A percentile compares a stretch with the other conserved stretches of the same genome.
phyloP scores from a whole-genome alignment of 306 rosid species.

The cucumber (Cucumis sativus) region DNA sequence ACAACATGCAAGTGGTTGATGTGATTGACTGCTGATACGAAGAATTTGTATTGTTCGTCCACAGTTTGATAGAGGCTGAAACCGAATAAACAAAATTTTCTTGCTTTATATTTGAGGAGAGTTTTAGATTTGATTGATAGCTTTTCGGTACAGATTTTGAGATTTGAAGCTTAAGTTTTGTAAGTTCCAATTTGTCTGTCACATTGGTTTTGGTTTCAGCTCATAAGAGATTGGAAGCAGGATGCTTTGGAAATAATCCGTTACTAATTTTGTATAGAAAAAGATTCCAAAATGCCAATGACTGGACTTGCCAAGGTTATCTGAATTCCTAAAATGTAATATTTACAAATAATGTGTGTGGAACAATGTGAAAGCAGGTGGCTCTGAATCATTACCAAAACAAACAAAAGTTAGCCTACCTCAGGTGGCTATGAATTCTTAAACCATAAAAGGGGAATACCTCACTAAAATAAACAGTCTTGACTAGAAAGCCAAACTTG shows the following conservation, averaged over 20 bases:
- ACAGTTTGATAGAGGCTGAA: not conserved
- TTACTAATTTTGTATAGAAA: not conserved
- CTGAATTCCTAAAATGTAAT: not conserved
- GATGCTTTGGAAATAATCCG: not conserved
- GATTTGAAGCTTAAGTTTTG: not conserved
- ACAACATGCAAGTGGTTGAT: not conserved
- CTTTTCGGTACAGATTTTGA: not conserved
- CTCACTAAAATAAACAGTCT: no score
- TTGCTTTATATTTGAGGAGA: not conserved
- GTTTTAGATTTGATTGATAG: not conserved
- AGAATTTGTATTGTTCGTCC: not conserved
- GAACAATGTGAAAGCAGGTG: not conserved
- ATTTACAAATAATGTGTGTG: not conserved
- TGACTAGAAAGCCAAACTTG: no score
- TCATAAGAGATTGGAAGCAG: not conserved
- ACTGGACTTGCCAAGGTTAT: not conserved
- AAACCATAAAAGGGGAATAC: no score
- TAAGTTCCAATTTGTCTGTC: not conserved
- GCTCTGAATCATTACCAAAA: no score
- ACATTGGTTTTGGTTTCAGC: not conserved
- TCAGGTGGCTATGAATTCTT: no score
- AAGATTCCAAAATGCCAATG: not conserved
- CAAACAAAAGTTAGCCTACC: no score
- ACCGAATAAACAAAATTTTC: not conserved
- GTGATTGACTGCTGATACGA: not conserved